Conservation (phyloP, 179 eudicot species). For the Camellia oleifera region DNA sequence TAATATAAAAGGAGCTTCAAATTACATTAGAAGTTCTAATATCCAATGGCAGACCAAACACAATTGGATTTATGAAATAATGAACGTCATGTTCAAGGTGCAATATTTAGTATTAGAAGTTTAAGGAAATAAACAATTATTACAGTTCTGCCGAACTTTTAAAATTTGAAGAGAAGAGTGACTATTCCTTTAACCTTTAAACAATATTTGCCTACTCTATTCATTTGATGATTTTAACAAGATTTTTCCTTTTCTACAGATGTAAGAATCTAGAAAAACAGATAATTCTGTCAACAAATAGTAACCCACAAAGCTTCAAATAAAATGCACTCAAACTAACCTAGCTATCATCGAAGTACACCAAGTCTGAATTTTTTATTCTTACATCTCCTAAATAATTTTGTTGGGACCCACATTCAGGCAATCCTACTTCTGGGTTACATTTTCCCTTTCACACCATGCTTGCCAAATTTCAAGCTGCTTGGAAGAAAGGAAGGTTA, state of each 20-base stretch:
- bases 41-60: background rate
- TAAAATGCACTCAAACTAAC: no score
- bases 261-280: background rate
- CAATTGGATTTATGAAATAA: background rate
- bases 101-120: background rate
- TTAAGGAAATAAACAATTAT: background rate
- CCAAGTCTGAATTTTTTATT: no score
- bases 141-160: background rate
- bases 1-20: background rate
- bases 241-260: background rate
- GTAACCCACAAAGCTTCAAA: background rate
- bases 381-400: background rate
- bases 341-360: no score
- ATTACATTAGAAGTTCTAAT: background rate
- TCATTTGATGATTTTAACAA: background rate
- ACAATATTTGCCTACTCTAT: background rate
- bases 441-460: background rate
- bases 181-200: background rate
- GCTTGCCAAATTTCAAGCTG: background rate
- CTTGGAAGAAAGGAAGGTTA: background rate
- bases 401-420: background rate
- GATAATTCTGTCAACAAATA: background rate
- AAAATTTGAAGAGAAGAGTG: background rate
- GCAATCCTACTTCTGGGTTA: no score
- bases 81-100: background rate